Evolutionary conservation across 1,284 basidiomycete species (phyloP), one percentile per base, ranked within the genome.

Genomic region (Lignosus rhinocerotis): DNA sequence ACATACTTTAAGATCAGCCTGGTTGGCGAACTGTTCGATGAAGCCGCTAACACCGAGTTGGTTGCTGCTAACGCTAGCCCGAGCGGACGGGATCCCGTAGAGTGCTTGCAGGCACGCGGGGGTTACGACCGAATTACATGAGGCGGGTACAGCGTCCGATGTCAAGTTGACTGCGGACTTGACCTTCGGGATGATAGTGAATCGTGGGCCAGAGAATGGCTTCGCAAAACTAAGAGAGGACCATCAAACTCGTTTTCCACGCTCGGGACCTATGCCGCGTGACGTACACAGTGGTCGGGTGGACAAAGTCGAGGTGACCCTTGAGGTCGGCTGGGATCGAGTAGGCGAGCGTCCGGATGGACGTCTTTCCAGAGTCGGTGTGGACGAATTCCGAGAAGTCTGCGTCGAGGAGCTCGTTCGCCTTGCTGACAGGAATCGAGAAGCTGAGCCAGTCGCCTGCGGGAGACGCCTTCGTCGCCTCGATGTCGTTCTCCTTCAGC

Each of bases 31-130:
- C 62, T 84, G 73, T 2, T 78, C 68, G 14, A 86, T 76, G 64
- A 84, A 85, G 12, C 84, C 84, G 38, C 79, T 80, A 51, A 86
- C 76, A 46, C 82, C 84, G 44, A 86, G 73, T 25, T 71, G 77
- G 66, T 83, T 86, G 38, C 61, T 69, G 21, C 61, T 67, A 2
- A 76, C 73, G 3, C 79, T 73, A 6, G 68, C 65, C 2, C 78
- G 78, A 0, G 76, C 74, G 54, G 85, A 84, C 6, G 65, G 65
- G 12, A 73, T 73, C 8, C 81, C 82, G 68, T 86, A 87, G 38
- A 86, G 61, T 3, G 75, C 75, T 57, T 78, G 71, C 55, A 87
- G 69, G 66, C 84, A 87, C 1, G 78, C 69, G 10, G 83, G 83
- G 0, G 84, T 86, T 52, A 86, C 76, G 3, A 69, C 75, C 1